Percentiles rank a stretch among this genome's conserved stretches.
Conservation (phyloP, 768 basidiomycete species). For the Baorangia bicolor region DNA sequence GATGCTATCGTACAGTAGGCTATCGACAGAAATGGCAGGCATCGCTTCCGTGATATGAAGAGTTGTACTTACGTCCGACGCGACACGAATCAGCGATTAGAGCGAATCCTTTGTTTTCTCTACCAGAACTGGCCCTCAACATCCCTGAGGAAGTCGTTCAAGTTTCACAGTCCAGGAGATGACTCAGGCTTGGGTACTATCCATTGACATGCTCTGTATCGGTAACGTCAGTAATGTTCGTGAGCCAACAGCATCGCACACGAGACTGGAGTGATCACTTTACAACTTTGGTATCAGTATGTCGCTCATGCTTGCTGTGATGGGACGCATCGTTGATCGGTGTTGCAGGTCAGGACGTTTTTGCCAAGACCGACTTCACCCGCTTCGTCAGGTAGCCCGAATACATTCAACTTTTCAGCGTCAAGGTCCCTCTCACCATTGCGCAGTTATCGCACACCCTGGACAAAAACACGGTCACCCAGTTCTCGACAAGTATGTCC, state of each 20-base stretch:
- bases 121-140: constrained; percentile 32
- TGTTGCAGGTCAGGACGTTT: too few species aligned
- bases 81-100: constrained; percentile 32
- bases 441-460: too few species aligned
- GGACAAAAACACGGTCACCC: too few species aligned
- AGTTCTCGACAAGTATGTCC: too few species aligned
- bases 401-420: too few species aligned
- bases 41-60: constrained; percentile 36
- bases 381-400: too few species aligned
- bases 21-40: constrained; percentile 3
- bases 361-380: too few species aligned
- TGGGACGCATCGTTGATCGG: too few species aligned
- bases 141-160: constrained; percentile 39
- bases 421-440: too few species aligned
- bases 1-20: constrained; percentile 1
- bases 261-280: too few species aligned
- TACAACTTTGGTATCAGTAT: too few species aligned
- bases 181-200: constrained; percentile 5
- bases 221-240: constrained; percentile 30
- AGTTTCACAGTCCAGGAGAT: constrained; percentile 40
- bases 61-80: constrained; percentile 43
- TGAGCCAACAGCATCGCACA: not conserved
- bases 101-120: not conserved
- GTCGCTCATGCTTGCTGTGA: too few species aligned
- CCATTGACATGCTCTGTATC: constrained; percentile 37